Percentiles rank a stretch among this genome's conserved stretches.
phyloP scores from a whole-genome alignment of 2,329 filamentous ascomycete species.

The Neocucurbitaria cava region DNA sequence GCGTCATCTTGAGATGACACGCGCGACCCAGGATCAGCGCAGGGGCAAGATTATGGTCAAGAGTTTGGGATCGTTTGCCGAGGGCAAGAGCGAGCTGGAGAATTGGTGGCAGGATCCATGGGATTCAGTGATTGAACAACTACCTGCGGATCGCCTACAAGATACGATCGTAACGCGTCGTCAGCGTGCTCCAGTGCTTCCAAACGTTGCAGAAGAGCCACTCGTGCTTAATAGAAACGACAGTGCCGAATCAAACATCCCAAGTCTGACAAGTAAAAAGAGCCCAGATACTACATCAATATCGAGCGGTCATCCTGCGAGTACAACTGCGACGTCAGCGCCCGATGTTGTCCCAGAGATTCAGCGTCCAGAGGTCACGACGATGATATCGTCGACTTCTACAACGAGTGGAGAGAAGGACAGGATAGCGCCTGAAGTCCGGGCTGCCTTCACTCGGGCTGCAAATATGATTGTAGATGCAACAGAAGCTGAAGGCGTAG shows the following conservation, averaged over 20 bases:
- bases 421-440: slow-evolving; percentile 40
- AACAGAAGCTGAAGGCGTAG: slow-evolving; percentile 46
- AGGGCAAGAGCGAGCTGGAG: slow-evolving; percentile 43
- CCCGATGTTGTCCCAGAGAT: slow-evolving; percentile 30
- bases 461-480: slow-evolving; percentile 50
- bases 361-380: slow-evolving; percentile 19
- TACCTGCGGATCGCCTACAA: slow-evolving; percentile 12
- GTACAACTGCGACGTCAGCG: slow-evolving; percentile 26
- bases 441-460: slow-evolving; percentile 43
- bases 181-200: slow-evolving; percentile 23
- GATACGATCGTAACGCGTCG: slow-evolving; percentile 26
- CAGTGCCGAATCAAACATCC: slow-evolving; percentile 29
- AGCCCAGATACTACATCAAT: slow-evolving; percentile 26
- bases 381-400: slow-evolving; percentile 34
- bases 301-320: slow-evolving; percentile 24
- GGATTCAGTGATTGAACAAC: slow-evolving; percentile 25
- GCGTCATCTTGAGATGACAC: slow-evolving; percentile 66
- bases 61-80: slow-evolving; percentile 46
- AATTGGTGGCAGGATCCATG: slow-evolving; percentile 44
- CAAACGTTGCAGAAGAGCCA: slow-evolving; percentile 22
- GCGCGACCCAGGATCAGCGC: slow-evolving; percentile 60
- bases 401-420: slow-evolving; percentile 29
- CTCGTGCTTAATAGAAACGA: slow-evolving; percentile 21
- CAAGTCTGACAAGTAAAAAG: slow-evolving; percentile 21
- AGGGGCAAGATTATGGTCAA: slow-evolving; percentile 62